Evolutionary conservation across 2,329 filamentous ascomycete genomes (phyloP).

Genomic region (Alternaria incomplexa): DNA sequence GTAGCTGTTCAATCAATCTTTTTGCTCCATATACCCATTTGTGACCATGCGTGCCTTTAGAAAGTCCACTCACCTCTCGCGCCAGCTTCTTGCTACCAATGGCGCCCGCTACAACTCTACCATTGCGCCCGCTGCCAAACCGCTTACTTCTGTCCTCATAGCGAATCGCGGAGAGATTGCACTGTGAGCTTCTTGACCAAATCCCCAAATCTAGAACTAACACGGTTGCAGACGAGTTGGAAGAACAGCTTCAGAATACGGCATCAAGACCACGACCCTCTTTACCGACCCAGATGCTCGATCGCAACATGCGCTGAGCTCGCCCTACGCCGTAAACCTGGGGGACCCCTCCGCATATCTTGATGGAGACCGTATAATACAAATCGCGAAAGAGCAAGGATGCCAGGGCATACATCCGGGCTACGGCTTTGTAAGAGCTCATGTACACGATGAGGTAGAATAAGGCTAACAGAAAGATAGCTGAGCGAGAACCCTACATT

Average conservation of each 20-base stretch:
- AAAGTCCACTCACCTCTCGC: conserved; percentile 42
- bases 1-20: conserved; percentile 21
- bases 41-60: conserved; percentile 46
- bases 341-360: conserved; percentile 86
- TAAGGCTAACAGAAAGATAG: conserved; percentile 26
- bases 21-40: conserved; percentile 10
- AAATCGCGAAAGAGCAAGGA: conserved; percentile 81
- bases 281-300: conserved; percentile 91
- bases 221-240: conserved; percentile 72
- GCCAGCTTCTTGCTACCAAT: conserved; percentile 42
- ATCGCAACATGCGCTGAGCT: conserved; percentile 86
- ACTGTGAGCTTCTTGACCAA: conserved; percentile 54
- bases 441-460: not conserved
- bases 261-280: conserved; percentile 90
- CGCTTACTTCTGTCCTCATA: conserved; percentile 82
- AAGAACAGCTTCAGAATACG: conserved; percentile 83
- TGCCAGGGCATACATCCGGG: conserved; percentile 94
- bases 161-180: conserved; percentile 98
- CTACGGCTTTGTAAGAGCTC: conserved; percentile 74
- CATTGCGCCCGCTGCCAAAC: conserved; percentile 37
- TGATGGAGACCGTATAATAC: conserved; percentile 90
- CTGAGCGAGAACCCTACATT: conserved; percentile 93
- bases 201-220: not conserved
- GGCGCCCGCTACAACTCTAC: conserved; percentile 41
- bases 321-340: conserved; percentile 82